Evolutionary conservation across 2,329 filamentous ascomycete genomes (phyloP).

Genomic region (Colletotrichum eremochloae): DNA sequence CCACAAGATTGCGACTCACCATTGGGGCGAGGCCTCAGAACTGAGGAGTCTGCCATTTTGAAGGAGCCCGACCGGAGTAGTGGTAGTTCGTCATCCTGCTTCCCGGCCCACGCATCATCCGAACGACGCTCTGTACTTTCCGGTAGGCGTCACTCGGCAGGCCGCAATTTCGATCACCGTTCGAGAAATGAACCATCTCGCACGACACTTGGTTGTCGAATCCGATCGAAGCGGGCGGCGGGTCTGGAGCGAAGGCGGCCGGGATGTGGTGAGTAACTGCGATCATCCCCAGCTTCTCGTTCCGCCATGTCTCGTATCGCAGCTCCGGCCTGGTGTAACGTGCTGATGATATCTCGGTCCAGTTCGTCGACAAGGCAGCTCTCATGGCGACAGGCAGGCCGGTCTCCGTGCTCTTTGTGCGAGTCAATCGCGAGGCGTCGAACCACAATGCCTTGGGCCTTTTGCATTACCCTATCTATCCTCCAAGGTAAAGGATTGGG

Average conservation of each 20-base stretch:
- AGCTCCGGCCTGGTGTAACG: neutral
- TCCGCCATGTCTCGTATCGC: neutral
- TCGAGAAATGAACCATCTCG: neutral
- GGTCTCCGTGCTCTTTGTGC: neutral
- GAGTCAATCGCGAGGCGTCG: too few relatives aligned
- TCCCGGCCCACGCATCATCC: neutral
- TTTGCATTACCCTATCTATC: neutral
- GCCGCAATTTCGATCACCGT: neutral
- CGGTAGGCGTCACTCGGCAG: neutral
- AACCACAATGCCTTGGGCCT: neutral
- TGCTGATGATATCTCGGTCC: neutral
- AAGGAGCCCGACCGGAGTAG: neutral
- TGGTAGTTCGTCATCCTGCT: neutral
- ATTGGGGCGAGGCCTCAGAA: neutral
- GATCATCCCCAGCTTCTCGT: neutral
- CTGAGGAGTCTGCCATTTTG: neutral
- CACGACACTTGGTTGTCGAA: neutral
- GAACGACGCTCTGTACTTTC: neutral
- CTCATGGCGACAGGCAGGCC: neutral
- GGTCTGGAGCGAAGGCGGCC: neutral
- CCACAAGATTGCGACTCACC: conserved; percentile 7
- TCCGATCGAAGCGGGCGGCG: neutral
- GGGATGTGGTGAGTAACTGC: neutral
- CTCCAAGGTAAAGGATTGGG: neutral
- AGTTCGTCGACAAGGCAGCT: neutral